phyloP scores from a whole-genome alignment of 495 filamentous ascomycete genomes.

The Chlorociboria aeruginascens region DNA sequence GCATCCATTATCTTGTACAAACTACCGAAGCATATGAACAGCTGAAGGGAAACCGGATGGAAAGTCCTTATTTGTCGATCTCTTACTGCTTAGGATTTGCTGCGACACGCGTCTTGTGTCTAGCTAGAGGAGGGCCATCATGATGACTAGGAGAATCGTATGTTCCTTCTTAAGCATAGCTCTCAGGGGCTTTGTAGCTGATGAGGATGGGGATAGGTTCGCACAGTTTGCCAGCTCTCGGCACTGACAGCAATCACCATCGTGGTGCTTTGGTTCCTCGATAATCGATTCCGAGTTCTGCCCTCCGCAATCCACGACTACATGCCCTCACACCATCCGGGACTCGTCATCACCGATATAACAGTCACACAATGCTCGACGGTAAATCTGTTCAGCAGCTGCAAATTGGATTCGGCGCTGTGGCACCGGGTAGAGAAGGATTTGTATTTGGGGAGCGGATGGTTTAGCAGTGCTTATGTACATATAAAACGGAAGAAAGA shows the following conservation, averaged over 20 bases:
- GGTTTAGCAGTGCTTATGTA: conserved; percentile 69
- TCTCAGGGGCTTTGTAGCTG: neutral
- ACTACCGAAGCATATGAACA: no score
- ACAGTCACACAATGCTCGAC: conserved; percentile 66
- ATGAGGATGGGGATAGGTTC: conserved; percentile 39
- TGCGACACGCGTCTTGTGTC: neutral
- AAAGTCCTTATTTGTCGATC: neutral
- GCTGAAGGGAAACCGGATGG: neutral
- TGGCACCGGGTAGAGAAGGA: conserved; percentile 93
- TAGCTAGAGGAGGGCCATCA: neutral
- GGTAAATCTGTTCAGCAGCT: conserved; percentile 64
- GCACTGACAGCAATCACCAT: conserved; percentile 42
- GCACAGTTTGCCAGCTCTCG: conserved; percentile 71
- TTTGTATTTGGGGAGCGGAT: conserved; percentile 63
- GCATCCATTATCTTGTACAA: no score
- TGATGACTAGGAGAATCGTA: conserved; percentile 35
- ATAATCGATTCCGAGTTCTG: conserved; percentile 70
- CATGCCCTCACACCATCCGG: conserved; percentile 70
- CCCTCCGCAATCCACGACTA: conserved; percentile 72
- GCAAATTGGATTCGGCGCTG: conserved; percentile 57
- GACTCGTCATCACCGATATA: conserved; percentile 79
- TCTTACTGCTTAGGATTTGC: neutral
- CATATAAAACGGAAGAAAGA: conserved; percentile 81
- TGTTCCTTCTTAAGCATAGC: neutral
- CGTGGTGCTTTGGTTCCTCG: conserved; percentile 57